These are phyloP conservation scores for Aquilaria yunnanensis DNA, from an alignment of 345 rosid genomes.

Conservation along the genomic window DNA sequence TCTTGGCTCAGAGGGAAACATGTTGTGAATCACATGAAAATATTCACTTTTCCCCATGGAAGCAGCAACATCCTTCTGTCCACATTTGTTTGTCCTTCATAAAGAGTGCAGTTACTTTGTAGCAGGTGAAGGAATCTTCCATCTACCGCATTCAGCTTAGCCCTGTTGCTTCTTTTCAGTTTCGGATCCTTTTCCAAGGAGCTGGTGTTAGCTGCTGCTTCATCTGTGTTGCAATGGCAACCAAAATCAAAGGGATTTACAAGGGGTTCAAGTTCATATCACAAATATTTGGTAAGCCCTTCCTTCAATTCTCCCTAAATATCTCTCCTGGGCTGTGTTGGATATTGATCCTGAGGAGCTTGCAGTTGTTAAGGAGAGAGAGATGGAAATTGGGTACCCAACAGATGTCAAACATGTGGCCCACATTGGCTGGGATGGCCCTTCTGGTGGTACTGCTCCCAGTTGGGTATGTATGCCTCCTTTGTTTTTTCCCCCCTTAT, in stretches of 20 bases:
- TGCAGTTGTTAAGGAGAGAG: slow-evolving; percentile 69
- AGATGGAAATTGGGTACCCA: slow-evolving; percentile 85
- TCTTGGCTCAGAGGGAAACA: slow-evolving; percentile 33
- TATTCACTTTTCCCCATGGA: slow-evolving; percentile 13
- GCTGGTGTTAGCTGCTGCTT: slow-evolving; percentile 9
- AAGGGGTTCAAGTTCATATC: slow-evolving; percentile 85
- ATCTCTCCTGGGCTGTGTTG: background rate
- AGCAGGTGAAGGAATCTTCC: slow-evolving; percentile 21
- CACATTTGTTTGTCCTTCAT: slow-evolving; percentile 6
- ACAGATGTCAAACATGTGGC: slow-evolving; percentile 96
- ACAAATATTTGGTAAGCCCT: slow-evolving; percentile 66
- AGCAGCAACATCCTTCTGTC: slow-evolving; percentile 15
- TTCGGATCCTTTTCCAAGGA: slow-evolving; percentile 9
- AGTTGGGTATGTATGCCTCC: slow-evolving; percentile 61
- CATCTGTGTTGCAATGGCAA: slow-evolving; percentile 39
- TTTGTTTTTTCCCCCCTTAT: background rate
- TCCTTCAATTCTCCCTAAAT: background rate
- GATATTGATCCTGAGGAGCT: background rate
- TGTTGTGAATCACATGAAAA: slow-evolving; percentile 25
- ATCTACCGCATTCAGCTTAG: slow-evolving; percentile 1
- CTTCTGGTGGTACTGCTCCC: slow-evolving; percentile 61
- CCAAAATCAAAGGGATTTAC: slow-evolving; percentile 79
- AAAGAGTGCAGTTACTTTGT: slow-evolving; percentile 17
- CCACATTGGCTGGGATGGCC: slow-evolving; percentile 85
- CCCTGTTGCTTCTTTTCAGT: background rate